Evolutionary conservation across 1,284 basidiomycete genomes (phyloP), one percentile per base, ranked within the genome.

Genomic region (Irpex sp.): DNA sequence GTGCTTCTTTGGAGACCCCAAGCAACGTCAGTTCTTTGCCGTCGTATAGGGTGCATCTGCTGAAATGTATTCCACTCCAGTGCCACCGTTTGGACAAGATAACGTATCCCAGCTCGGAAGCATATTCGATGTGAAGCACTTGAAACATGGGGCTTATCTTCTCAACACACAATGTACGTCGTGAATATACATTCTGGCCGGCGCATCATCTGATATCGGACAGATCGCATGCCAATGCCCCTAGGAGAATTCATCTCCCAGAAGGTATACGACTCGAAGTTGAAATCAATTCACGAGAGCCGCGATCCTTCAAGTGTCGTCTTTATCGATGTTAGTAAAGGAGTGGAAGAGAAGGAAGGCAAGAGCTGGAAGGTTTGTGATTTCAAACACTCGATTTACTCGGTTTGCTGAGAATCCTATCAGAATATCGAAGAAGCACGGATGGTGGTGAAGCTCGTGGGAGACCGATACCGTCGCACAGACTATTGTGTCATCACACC

Each of bases 191-290:
- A 54, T 21, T 19, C 15, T n/a, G n/a, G 15, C 38, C 8, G 5
- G 31, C 5, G 31, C 51, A 34, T 19, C 7, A n/a, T 36, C 34
- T 21, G 13, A 48, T 26, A 6, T 57, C 57, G 56, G 1, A 47
- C 48, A 85, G 82, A 82, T 69, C 78, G 84, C 0, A 81, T 86
- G 80, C 84, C 84, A 1, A 68, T 71, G 2, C 76, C 77, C 0
- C 68, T 85, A 2, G 82, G 82, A 4, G 15, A 72, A 1, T 85
- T 84, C 67, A 81, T 85, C 51, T 84, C 83, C 0, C 51, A 64
- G 9, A 57, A 70, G 19, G 76, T 85, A 1, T 85, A 86, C 67
- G 60, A 70, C 1, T 67, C 71, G 0, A 71, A 71, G 44, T 73
- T 83, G 51, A 70, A 70, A 44, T 81, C 79, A 0, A 54, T 66